Percentiles rank a stretch among this genome's conserved stretches.
Evolutionary conservation across 2,329 filamentous ascomycete species (phyloP).

Genomic region (Colletotrichum cereale): DNA sequence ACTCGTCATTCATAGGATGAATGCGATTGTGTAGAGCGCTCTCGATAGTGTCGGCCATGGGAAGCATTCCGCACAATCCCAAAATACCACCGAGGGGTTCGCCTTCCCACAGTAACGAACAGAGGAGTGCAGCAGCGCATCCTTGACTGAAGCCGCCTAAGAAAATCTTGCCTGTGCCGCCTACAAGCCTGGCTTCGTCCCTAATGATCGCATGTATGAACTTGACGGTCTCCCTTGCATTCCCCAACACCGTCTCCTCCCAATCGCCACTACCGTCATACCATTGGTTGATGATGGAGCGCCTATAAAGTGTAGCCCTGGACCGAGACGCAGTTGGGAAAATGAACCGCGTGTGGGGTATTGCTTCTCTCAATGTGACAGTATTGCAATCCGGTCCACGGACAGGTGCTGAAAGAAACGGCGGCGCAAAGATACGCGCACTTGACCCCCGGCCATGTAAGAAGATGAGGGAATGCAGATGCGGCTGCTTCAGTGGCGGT

Average conservation of each 20-base stretch:
- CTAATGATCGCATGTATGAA: slow-evolving; percentile 55
- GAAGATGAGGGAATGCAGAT: slow-evolving; percentile 60
- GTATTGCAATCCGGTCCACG: neutral
- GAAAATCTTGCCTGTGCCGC: slow-evolving; percentile 55
- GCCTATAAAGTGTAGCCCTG: slow-evolving; percentile 49
- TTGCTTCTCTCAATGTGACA: slow-evolving; percentile 47
- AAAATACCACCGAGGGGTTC: slow-evolving; percentile 53
- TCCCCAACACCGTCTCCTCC: slow-evolving; percentile 47
- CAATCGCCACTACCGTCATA: slow-evolving; percentile 53
- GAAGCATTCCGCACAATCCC: slow-evolving; percentile 61
- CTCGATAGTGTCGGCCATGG: slow-evolving; percentile 52
- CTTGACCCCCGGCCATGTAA: slow-evolving; percentile 63
- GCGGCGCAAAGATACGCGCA: slow-evolving; percentile 54
- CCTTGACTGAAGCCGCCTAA: slow-evolving; percentile 68
- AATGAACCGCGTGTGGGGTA: slow-evolving; percentile 61
- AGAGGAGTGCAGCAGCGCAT: slow-evolving; percentile 59
- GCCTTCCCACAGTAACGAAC: slow-evolving; percentile 59
- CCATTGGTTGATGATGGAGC: slow-evolving; percentile 51
- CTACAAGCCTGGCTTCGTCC: slow-evolving; percentile 52
- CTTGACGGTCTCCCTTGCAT: slow-evolving; percentile 53
- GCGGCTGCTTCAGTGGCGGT: slow-evolving; percentile 46
- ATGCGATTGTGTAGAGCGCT: slow-evolving; percentile 15
- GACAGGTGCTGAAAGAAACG: slow-evolving; percentile 51
- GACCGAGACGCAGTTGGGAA: slow-evolving; percentile 62
- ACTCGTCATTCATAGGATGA: neutral